Conservation (phyloP, 2,329 filamentous ascomycete species). For the Colletotrichum tropicicola region DNA sequence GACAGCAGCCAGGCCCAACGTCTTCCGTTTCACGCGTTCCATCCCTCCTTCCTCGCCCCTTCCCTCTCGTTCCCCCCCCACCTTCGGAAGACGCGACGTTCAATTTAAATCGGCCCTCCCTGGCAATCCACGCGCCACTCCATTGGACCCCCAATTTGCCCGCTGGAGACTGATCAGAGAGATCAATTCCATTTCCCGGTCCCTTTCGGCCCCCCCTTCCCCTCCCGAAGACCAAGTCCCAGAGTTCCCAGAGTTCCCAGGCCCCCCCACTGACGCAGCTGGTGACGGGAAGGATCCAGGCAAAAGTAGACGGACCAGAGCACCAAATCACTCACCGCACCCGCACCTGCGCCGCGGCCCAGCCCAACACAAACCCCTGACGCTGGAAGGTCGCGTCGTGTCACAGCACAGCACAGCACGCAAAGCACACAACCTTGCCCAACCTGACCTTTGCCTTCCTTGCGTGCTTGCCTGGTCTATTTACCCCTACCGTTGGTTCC, state of each 20-base stretch:
- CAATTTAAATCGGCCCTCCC: conserved; percentile 28
- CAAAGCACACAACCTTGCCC: conserved; percentile 1
- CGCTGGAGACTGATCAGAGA: conserved; percentile 26
- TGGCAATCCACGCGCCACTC: conserved; percentile 21
- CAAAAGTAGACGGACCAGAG: neutral
- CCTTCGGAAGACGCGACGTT: conserved; percentile 27
- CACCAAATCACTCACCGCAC: conserved; percentile 3
- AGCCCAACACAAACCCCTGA: conserved; percentile 26
- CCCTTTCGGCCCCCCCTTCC: neutral
- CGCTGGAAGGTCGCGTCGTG: conserved; percentile 24
- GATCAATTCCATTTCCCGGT: conserved; percentile 10
- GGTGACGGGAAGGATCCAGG: conserved; percentile 2
- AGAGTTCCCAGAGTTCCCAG: neutral
- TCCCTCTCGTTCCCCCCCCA: conserved; percentile 12
- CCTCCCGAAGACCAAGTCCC: neutral
- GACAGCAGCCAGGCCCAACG: neutral
- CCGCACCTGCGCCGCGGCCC: conserved; percentile 16
- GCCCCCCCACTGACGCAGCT: neutral
- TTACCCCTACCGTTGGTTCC: neutral
- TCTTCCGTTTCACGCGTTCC: conserved; percentile 20
- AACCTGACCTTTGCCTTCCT: neutral
- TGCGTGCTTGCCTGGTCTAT: neutral
- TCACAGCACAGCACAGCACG: conserved; percentile 21
- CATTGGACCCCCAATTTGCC: conserved; percentile 28
- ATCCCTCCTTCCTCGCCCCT: neutral